Percentiles rank a stretch among this genome's conserved stretches.
These are phyloP conservation scores for Acer negundo DNA, from an alignment of 345 rosid species.

Conservation along the genomic window DNA sequence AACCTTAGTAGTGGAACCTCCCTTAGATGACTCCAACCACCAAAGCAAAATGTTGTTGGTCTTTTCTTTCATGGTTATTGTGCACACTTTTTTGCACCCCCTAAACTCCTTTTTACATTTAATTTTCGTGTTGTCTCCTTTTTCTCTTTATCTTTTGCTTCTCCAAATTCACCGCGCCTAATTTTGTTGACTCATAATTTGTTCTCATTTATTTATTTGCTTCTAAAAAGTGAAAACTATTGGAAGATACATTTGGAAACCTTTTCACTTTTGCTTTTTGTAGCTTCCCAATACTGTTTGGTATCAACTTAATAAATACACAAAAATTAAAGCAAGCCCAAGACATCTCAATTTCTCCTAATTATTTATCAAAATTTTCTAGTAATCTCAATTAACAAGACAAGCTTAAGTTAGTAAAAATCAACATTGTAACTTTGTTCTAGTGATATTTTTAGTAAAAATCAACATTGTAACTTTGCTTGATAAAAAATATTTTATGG, in stretches of 20 bases:
- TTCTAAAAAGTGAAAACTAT: background rate
- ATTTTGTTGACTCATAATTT: conserved; percentile 20
- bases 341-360: no score
- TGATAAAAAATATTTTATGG: background rate
- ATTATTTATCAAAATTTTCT: no score
- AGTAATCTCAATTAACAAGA: no score
- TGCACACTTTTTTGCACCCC: background rate
- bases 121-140: background rate
- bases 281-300: background rate
- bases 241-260: background rate
- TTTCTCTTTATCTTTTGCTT: background rate
- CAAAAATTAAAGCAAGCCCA: background rate
- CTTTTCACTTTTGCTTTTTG: background rate
- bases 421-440: no score
- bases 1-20: no score
- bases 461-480: background rate
- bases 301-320: background rate
- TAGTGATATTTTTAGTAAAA: no score
- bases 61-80: background rate
- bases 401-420: no score
- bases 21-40: no score
- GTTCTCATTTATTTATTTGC: background rate
- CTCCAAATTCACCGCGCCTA: conserved; percentile 8
- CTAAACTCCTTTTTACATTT: background rate
- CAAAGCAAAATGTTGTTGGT: no score